Evolutionary conservation across 1,284 basidiomycete genomes (phyloP), one percentile per base, ranked within the genome.

Genomic region (Tranzscheliella williamsii): DNA sequence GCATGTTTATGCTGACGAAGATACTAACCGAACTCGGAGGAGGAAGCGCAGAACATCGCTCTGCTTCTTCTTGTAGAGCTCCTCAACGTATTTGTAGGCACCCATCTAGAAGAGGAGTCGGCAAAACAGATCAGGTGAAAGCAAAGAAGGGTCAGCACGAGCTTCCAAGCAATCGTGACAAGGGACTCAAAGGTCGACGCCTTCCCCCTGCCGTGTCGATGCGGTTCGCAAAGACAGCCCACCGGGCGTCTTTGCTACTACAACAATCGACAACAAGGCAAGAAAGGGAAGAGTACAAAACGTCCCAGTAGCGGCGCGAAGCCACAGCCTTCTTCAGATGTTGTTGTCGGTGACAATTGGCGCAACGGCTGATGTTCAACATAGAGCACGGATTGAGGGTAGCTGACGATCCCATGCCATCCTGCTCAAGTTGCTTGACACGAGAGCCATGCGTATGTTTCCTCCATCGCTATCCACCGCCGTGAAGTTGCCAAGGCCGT

Each of bases 41-140:
- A 98, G 85, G 85, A 99, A 99, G 73, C 92, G 91, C 80, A 97
- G 86, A 72, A 98, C 91, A 83, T 96, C 93, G 78, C 88, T 90
- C 83, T 93, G 90, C 82, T 93, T 93, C 73, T 77, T 75, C 70
- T 73, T 75, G 60, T 76, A 80, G 47, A 97, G 84, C 84, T 97
- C 94, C 76, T 89, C 87, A 78, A 97, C 87, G 81, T 98, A 97
- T 82, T 94, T 95, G 88, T 93, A 93, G 79, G 91, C 81, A 79
- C 81, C 81, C 81, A 78, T 75, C 70, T 74, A 48, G 47, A 26
- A 37, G 24, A n/a, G 33, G 37, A 34, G 20, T 29, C 3, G 11
- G 9, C 11, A 42, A 34, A 15, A 16, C 9, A n/a, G 32, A 15
- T 18, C n/a, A 21, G 4, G n/a, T 29, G 12, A 23, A 35, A 36